These are phyloP conservation scores for Sordariomycetes sp. DNA, from an alignment of 2,329 filamentous ascomycete species.

Conservation along the genomic window DNA sequence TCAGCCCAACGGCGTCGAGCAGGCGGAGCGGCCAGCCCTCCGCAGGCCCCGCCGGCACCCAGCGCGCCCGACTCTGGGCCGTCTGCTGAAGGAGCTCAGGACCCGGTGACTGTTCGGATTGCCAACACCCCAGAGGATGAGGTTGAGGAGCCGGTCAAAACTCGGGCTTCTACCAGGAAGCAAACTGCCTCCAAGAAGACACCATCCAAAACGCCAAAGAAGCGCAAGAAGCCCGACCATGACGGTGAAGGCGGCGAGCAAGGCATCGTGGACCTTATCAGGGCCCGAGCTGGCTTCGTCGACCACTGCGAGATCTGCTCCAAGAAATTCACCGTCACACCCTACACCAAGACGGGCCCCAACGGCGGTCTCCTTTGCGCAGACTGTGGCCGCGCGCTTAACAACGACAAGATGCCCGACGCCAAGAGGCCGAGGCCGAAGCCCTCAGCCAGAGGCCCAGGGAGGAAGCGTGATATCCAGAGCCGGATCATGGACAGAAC, in stretches of 20 bases:
- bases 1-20: conserved; percentile 29
- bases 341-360: conserved; percentile 71
- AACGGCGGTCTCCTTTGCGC: conserved; percentile 77
- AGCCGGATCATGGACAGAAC: conserved; percentile 75
- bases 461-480: conserved; percentile 36
- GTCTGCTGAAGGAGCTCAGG: conserved; percentile 5
- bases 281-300: conserved; percentile 67
- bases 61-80: conserved; percentile 14
- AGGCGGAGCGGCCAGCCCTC: not conserved
- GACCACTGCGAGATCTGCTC: conserved; percentile 77
- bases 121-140: conserved; percentile 6
- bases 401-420: conserved; percentile 42
- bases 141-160: conserved; percentile 14
- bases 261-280: conserved; percentile 13
- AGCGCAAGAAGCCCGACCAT: conserved; percentile 32
- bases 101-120: not conserved
- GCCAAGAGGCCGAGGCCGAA: conserved; percentile 12
- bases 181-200: conserved; percentile 11
- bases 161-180: not conserved
- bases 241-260: conserved; percentile 28
- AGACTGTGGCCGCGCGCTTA: conserved; percentile 64
- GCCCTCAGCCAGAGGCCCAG: conserved; percentile 27
- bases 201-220: conserved; percentile 20
- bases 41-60: conserved; percentile 4
- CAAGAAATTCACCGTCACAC: conserved; percentile 85